phyloP scores from a whole-genome alignment of 1,139 yeast genomes.

The Candida sanyaensis region DNA sequence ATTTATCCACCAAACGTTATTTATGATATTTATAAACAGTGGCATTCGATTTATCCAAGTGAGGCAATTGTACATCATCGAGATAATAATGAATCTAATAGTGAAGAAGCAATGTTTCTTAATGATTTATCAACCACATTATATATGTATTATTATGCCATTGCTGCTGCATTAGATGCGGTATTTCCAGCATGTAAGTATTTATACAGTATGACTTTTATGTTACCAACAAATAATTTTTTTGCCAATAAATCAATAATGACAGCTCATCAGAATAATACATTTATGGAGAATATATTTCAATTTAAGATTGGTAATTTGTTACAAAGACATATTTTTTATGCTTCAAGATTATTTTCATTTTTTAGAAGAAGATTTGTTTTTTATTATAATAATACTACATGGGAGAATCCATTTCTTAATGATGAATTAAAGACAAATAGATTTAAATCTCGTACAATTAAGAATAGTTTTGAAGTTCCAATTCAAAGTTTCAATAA shows the following conservation, averaged over 20 bases:
- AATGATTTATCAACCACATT: slow-evolving; percentile 23
- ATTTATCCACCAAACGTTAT: slow-evolving; percentile 22
- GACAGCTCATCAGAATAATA: slow-evolving; percentile 16
- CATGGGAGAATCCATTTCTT: slow-evolving; percentile 20
- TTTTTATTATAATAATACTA: slow-evolving; percentile 20
- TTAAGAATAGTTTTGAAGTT: slow-evolving; percentile 22
- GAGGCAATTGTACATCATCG: slow-evolving; percentile 17
- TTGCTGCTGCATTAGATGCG: slow-evolving; percentile 28
- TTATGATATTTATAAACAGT: slow-evolving; percentile 23
- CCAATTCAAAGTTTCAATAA: slow-evolving; percentile 29
- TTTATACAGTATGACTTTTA: slow-evolving; percentile 24
- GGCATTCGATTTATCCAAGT: slow-evolving; percentile 26
- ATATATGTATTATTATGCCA: slow-evolving; percentile 25
- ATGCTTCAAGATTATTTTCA: slow-evolving; percentile 27
- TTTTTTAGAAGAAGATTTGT: slow-evolving; percentile 26
- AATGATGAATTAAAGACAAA: slow-evolving; percentile 10
- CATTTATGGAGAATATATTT: slow-evolving; percentile 13
- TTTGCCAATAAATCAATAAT: slow-evolving; percentile 16
- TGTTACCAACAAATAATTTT: slow-evolving; percentile 19
- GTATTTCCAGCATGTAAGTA: slow-evolving; percentile 27
- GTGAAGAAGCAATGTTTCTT: slow-evolving; percentile 16
- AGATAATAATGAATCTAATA: not conserved
- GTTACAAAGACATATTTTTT: slow-evolving; percentile 29
- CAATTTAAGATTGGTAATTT: slow-evolving; percentile 16
- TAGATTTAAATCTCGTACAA: slow-evolving; percentile 19